Base-by-base conservation (phyloP, 2,329 filamentous ascomycete species). In the Ophiocordyceps australis region DNA sequence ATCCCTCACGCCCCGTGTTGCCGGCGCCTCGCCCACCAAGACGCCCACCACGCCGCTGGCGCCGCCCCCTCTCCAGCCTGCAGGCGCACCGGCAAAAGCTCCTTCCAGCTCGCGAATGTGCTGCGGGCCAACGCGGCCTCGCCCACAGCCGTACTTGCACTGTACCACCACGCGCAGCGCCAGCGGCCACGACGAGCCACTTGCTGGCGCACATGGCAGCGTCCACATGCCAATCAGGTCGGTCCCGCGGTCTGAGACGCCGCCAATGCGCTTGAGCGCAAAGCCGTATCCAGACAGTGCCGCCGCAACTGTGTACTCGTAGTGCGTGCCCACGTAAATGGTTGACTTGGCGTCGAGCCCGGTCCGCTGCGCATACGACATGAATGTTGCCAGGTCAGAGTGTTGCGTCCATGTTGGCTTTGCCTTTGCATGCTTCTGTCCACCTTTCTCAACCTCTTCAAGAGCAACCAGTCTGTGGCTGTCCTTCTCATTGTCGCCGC, bases 81-180 rank as follows among this genome's bases (percentile, higher is more conserved):
- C 53, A 2, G 82, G 83, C 6, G 79, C 77, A 9, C 71, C 73
- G 2, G 62, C 60, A 40, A 89, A 77, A 0, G 81, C 69, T 4
- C 86, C 86, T 42, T 82, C 78, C 4, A 86, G 60, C 50, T 86
- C 79, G n/a, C 79, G 65, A 7, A 81, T 52, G 24, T 70, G 54
- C 17, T 59, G 52, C 1, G 79, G 78, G 0, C 66, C 57, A 9
- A 58, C 46, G 23, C 56, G 54, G 29, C 54, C 50, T 12, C 54
- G 43, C n/a, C n/a, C n/a, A n/a, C n/a, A n/a, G 10, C 63, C 55
- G 1, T 61, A 65, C 46, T 86, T 89, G 58, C 80, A 86, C 45
- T 86, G 79, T 2, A 65, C 31, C 10, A 71, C 39, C 6, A 66
- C 54, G 24, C 52, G 56, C 18, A 71, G 38, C 1, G 54, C 47